Evolutionary conservation across 176 grass and related monocot genomes (phyloP).

Genomic region (Chloris gayana): DNA sequence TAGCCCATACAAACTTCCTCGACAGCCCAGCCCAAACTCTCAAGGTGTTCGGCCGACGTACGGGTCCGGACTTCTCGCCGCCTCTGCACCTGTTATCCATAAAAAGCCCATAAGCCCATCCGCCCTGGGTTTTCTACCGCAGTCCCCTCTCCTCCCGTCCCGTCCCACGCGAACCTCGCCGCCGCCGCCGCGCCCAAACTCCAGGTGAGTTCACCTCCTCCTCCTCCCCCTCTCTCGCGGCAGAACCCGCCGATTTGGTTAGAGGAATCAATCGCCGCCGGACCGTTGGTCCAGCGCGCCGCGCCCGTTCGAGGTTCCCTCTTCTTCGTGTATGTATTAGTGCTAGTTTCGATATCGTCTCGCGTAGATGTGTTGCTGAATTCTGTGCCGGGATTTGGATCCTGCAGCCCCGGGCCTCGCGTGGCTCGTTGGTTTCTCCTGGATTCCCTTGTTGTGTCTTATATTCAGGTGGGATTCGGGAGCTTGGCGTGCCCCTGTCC

Average conservation of each 20-base stretch:
- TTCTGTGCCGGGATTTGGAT: neutral
- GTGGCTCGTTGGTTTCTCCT: neutral
- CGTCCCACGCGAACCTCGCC: too few relatives aligned
- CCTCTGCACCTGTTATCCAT: neutral
- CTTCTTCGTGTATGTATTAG: neutral
- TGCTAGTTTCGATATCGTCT: neutral
- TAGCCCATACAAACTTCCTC: neutral
- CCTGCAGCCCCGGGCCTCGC: neutral
- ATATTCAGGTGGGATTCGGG: neutral
- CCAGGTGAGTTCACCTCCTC: neutral
- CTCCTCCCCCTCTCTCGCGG: neutral
- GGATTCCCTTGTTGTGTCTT: neutral
- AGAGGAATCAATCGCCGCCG: neutral
- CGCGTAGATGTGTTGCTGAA: too few relatives aligned
- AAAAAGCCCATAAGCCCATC: neutral
- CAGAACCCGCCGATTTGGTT: too few relatives aligned
- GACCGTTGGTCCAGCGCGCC: neutral
- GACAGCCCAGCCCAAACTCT: neutral
- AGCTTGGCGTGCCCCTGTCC: neutral
- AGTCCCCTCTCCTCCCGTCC: neutral
- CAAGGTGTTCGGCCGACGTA: neutral
- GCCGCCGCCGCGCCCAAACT: neutral
- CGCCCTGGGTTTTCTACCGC: neutral
- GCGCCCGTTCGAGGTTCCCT: too few relatives aligned
- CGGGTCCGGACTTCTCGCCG: neutral